These are phyloP conservation scores for Colletotrichum viniferum DNA, from an alignment of 2,329 filamentous ascomycete genomes.

Conservation along the genomic window DNA sequence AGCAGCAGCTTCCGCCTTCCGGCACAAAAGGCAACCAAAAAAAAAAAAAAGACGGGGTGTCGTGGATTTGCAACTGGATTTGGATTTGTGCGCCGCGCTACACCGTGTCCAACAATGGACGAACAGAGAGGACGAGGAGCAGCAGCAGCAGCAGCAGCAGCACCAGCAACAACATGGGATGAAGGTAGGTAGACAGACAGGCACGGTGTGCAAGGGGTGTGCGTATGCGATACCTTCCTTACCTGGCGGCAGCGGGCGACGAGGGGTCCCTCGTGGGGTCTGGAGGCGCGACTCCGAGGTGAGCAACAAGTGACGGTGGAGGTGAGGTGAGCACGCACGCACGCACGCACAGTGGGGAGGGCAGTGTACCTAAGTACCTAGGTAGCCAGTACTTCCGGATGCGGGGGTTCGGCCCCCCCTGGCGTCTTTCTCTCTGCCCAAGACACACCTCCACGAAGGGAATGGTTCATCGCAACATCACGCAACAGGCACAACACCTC, in stretches of 20 bases:
- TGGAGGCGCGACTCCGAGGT: not conserved
- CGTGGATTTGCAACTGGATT: not conserved
- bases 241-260: not conserved
- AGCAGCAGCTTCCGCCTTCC: not conserved
- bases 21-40: not conserved
- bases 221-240: not conserved
- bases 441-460: slow-evolving; percentile 16
- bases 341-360: not conserved
- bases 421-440: slow-evolving; percentile 10
- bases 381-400: slow-evolving; percentile 12
- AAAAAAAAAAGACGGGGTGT: not conserved
- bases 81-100: not conserved
- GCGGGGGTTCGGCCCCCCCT: slow-evolving; percentile 8
- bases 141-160: not conserved
- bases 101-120: slow-evolving; percentile 2
- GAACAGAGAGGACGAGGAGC: not conserved
- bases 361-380: not conserved
- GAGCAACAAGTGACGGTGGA: not conserved
- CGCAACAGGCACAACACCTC: not conserved
- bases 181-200: not conserved
- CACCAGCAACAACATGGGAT: not conserved
- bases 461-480: slow-evolving; percentile 12
- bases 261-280: not conserved
- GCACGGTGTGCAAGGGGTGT: not conserved
- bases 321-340: not conserved